These are phyloP conservation scores for Maudiozyma barnettii DNA, from an alignment of 805 yeast species.

Conservation along the genomic window DNA sequence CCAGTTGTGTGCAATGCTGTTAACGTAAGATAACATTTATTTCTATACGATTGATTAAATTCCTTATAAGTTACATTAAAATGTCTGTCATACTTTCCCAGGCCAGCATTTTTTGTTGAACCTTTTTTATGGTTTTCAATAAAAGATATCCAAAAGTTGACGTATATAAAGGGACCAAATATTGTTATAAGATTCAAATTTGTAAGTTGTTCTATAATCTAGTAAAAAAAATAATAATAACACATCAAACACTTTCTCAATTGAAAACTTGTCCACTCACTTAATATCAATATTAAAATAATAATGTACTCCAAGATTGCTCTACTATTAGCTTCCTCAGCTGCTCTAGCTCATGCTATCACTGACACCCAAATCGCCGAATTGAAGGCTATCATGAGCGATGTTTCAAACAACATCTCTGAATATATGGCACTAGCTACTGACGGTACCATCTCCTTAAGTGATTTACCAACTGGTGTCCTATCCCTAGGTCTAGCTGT, in stretches of 20 bases:
- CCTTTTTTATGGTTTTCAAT: too few species aligned
- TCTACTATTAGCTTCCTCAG: constrained; percentile 6
- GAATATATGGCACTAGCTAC: constrained; percentile 9
- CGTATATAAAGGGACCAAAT: too few species aligned
- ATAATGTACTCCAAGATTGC: constrained; percentile 9
- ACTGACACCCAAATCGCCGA: constrained; percentile 10
- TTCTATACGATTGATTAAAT: too few species aligned
- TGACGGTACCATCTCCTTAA: constrained; percentile 3
- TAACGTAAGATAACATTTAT: too few species aligned
- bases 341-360: constrained; percentile 10
- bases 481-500: constrained; percentile 13
- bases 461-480: constrained; percentile 11
- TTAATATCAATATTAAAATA: neutral
- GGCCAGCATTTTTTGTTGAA: too few species aligned
- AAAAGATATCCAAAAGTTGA: too few species aligned
- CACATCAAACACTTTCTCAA: neutral
- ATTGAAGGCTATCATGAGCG: constrained; percentile 10
- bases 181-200: too few species aligned
- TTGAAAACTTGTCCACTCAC: neutral
- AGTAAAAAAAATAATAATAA: neutral
- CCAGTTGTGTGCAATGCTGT: too few species aligned
- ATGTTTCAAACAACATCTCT: constrained; percentile 8
- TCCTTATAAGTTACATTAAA: too few species aligned
- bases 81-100: too few species aligned
- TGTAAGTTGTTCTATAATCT: too few species aligned